Evolutionary conservation across 805 yeast genomes (phyloP).

Genomic region (Candida mattraensis): DNA sequence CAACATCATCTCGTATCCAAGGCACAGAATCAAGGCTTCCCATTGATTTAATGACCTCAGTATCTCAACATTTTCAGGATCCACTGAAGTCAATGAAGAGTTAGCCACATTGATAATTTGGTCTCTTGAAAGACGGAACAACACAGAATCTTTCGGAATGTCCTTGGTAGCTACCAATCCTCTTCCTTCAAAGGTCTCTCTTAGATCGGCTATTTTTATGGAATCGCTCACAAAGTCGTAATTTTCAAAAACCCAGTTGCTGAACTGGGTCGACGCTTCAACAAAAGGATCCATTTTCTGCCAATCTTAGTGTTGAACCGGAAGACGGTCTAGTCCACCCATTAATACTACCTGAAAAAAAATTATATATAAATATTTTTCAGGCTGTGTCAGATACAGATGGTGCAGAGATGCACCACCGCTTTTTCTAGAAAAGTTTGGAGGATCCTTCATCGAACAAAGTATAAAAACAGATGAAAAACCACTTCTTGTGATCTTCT

Average conservation of each 20-base stretch:
- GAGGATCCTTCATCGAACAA: slow-evolving; percentile 3
- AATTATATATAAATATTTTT: slow-evolving; percentile 3
- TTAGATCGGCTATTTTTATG: slow-evolving; percentile 58
- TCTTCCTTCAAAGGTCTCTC: slow-evolving; percentile 67
- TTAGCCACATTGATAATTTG: slow-evolving; percentile 60
- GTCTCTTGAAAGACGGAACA: slow-evolving; percentile 68
- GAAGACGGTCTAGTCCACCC: too few relatives aligned
- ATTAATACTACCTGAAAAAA: too few relatives aligned
- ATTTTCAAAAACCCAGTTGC: slow-evolving; percentile 43
- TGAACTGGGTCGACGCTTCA: slow-evolving; percentile 41
- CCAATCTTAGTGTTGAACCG: too few relatives aligned
- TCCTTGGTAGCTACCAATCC: slow-evolving; percentile 67
- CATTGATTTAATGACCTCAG: slow-evolving; percentile 58
- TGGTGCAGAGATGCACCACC: slow-evolving; percentile 10
- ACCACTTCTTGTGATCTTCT: too few relatives aligned
- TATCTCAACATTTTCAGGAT: slow-evolving; percentile 34
- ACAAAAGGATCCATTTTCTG: slow-evolving; percentile 15
- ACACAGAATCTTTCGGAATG: slow-evolving; percentile 58
- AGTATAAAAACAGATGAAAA: neutral
- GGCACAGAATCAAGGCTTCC: slow-evolving; percentile 71
- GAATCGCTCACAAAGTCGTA: slow-evolving; percentile 54
- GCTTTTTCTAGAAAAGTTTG: slow-evolving; percentile 15
- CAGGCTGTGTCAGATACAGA: too few relatives aligned
- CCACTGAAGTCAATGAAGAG: slow-evolving; percentile 41
- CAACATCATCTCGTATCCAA: slow-evolving; percentile 59